Conservation (phyloP, 176 grass and related monocot species). For the Melocanna baccifera region DNA sequence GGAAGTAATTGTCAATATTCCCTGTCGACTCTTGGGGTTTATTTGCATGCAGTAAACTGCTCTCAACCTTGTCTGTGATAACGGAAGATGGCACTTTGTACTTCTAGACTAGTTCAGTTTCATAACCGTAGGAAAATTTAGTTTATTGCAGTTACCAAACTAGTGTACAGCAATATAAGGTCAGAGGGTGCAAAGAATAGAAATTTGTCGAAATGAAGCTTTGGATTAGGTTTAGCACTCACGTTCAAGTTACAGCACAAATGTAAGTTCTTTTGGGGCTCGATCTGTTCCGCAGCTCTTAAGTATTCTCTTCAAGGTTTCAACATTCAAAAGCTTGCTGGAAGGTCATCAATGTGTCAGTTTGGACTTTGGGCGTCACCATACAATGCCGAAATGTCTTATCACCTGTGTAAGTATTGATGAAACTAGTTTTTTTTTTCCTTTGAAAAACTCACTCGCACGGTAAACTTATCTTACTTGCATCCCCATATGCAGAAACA, state of each 20-base stretch:
- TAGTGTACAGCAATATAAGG: constrained; percentile 40
- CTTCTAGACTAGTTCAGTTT: constrained; percentile 23
- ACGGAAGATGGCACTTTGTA: constrained; percentile 1
- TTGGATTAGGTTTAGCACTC: constrained; percentile 32
- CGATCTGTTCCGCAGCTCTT: background rate
- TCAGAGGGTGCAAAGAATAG: constrained; percentile 7
- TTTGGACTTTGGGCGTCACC: background rate
- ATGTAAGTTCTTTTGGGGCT: constrained; percentile 15
- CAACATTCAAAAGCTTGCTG: background rate
- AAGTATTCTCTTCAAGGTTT: background rate
- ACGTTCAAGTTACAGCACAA: constrained; percentile 6
- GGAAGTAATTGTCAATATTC: constrained; percentile 3
- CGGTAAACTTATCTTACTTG: background rate
- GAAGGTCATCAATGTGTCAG: background rate
- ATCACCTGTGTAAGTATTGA: constrained; percentile 31
- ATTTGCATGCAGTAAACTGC: background rate
- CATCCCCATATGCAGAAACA: constrained; percentile 15
- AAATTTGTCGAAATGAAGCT: constrained; percentile 44
- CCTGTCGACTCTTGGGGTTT: background rate
- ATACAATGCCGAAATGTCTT: background rate
- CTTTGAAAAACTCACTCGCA: background rate
- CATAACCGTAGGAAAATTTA: constrained; percentile 8
- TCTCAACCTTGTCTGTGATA: background rate
- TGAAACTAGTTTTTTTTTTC: background rate
- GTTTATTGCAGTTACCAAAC: constrained; percentile 9